phyloP scores from a whole-genome alignment of 2,329 filamentous ascomycete species.

The Curvularia sp. region DNA sequence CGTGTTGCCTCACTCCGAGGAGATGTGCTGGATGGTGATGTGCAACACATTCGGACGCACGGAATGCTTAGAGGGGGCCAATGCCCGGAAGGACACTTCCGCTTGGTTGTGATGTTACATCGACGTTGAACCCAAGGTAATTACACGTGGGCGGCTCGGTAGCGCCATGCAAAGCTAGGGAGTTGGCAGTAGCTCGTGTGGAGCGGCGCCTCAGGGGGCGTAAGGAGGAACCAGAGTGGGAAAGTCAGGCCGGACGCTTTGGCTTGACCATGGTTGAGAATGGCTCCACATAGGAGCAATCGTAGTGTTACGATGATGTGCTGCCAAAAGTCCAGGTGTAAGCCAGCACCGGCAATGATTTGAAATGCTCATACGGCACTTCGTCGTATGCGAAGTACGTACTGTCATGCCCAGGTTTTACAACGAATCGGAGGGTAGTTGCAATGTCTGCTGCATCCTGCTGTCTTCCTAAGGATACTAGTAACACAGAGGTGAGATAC shows the following conservation, averaged over 20 bases:
- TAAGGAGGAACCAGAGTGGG: background rate
- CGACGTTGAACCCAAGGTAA: background rate
- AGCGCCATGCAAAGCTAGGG: background rate
- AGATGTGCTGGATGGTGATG: background rate
- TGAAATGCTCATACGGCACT: background rate
- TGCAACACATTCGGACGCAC: background rate
- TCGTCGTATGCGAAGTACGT: background rate
- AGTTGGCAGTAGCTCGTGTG: background rate
- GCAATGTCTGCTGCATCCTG: background rate
- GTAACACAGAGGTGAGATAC: background rate
- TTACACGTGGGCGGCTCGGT: background rate
- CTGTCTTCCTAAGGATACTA: too few relatives aligned
- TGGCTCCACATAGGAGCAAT: background rate
- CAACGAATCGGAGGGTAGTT: too few relatives aligned
- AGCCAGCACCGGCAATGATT: background rate
- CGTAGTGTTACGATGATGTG: background rate
- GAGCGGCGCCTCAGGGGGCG: background rate
- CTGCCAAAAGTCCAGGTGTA: background rate
- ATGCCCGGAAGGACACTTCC: background rate
- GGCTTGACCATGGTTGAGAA: background rate
- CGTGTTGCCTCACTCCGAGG: background rate
- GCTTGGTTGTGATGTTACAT: background rate
- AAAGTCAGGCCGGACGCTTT: background rate
- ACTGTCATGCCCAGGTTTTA: too few relatives aligned
- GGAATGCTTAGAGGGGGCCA: background rate